These are phyloP conservation scores for Collybiopsis confluens DNA, from an alignment of 768 basidiomycete genomes.

Conservation along the genomic window DNA sequence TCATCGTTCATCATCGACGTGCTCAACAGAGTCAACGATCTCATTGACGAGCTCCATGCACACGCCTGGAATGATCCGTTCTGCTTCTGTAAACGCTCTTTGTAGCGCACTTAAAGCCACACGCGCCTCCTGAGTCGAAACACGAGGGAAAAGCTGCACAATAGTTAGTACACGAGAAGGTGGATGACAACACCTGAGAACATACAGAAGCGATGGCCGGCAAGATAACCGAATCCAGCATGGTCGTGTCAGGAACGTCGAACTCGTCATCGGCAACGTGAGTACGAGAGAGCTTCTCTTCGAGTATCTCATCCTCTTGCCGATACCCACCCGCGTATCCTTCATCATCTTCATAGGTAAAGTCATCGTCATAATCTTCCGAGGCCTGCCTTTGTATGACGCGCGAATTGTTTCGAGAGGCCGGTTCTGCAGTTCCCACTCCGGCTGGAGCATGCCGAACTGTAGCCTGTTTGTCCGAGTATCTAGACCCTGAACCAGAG, in stretches of 20 bases:
- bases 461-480: slow-evolving; percentile 59
- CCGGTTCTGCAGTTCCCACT: slow-evolving; percentile 16
- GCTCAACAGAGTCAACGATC: slow-evolving; percentile 90
- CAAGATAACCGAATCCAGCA: slow-evolving; percentile 92
- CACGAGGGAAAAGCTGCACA: slow-evolving; percentile 80
- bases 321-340: slow-evolving; percentile 49
- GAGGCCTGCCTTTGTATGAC: slow-evolving; percentile 43
- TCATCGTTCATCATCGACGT: slow-evolving; percentile 72
- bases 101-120: slow-evolving; percentile 82
- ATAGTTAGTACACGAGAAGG: background rate
- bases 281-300: slow-evolving; percentile 43
- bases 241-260: slow-evolving; percentile 74
- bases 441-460: slow-evolving; percentile 50
- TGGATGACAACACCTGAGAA: slow-evolving; percentile 12
- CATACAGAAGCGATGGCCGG: slow-evolving; percentile 95
- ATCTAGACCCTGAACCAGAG: slow-evolving; percentile 22
- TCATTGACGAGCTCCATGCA: slow-evolving; percentile 91
- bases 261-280: slow-evolving; percentile 42
- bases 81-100: slow-evolving; percentile 91
- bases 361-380: slow-evolving; percentile 59
- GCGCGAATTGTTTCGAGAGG: slow-evolving; percentile 22
- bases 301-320: slow-evolving; percentile 37
- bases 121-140: slow-evolving; percentile 89
- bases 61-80: slow-evolving; percentile 92
- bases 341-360: slow-evolving; percentile 40